These are phyloP conservation scores for Fusarium mexicanum DNA, from an alignment of 2,329 filamentous ascomycete genomes.

Conservation along the genomic window DNA sequence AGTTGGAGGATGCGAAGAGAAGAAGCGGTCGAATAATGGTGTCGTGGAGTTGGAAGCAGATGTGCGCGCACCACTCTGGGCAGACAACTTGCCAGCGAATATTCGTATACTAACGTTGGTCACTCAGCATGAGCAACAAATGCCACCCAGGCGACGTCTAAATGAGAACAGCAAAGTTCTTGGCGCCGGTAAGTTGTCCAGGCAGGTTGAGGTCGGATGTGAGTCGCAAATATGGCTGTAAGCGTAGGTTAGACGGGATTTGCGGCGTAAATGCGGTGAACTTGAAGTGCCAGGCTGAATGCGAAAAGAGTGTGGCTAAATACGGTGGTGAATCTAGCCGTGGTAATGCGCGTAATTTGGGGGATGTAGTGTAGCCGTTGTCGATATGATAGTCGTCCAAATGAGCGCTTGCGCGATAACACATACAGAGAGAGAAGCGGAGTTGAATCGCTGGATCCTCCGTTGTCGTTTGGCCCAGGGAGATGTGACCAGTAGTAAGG, in stretches of 20 bases:
- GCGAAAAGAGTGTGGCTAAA: conserved; percentile 15
- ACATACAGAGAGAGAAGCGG: conserved; percentile 15
- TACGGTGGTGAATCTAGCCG: conserved; percentile 15
- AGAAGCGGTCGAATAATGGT: background rate
- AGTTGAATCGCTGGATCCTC: conserved; percentile 6
- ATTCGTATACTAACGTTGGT: conserved; percentile 8
- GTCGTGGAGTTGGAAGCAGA: background rate
- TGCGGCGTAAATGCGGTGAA: conserved; percentile 32
- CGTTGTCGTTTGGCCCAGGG: conserved; percentile 22
- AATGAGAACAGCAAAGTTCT: background rate
- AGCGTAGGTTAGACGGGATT: conserved; percentile 20
- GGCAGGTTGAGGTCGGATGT: background rate
- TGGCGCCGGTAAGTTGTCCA: background rate
- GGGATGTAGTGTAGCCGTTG: conserved; percentile 23
- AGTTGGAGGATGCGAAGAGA: background rate
- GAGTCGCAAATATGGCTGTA: conserved; percentile 20
- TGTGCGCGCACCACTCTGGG: background rate
- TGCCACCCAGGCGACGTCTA: background rate
- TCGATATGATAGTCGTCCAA: conserved; percentile 7
- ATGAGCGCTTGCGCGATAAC: conserved; percentile 30
- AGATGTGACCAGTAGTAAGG: conserved; percentile 33
- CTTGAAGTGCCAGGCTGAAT: conserved; percentile 15
- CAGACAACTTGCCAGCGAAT: conserved; percentile 2
- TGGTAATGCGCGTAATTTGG: conserved; percentile 12
- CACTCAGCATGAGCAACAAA: conserved; percentile 5